Evolutionary conservation across 371 early-diverging fungal species (phyloP).

Genomic region (Apophysomyces ossiformis): DNA sequence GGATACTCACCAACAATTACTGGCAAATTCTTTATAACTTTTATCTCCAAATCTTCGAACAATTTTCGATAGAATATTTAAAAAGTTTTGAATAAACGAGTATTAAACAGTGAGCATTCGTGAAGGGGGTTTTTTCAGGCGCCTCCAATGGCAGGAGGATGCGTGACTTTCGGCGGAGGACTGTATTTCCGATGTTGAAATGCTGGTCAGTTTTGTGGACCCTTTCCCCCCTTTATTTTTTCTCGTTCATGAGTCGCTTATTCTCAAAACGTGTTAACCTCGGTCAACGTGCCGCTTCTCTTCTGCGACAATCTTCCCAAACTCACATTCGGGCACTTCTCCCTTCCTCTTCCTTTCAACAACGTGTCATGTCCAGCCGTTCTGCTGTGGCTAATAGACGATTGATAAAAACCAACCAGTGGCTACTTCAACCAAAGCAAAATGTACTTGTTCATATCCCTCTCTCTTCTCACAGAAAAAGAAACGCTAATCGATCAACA

Average conservation of each 20-base stretch:
- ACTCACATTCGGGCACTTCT: slow-evolving; percentile 12
- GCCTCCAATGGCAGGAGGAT: too few species aligned
- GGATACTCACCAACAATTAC: too few species aligned
- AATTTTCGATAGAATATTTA: too few species aligned
- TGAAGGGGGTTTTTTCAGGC: too few species aligned
- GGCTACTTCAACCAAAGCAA: slow-evolving; percentile 19
- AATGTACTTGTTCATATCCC: not conserved
- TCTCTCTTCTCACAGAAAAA: slow-evolving; percentile 5
- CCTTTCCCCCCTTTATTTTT: slow-evolving; percentile 15
- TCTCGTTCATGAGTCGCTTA: slow-evolving; percentile 35
- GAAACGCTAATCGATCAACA: not conserved
- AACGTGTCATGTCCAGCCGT: slow-evolving; percentile 11
- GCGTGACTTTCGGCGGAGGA: too few species aligned
- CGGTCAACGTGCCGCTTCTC: slow-evolving; percentile 19
- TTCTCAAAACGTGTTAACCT: slow-evolving; percentile 31
- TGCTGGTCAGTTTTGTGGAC: not conserved
- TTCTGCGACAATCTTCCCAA: slow-evolving; percentile 13
- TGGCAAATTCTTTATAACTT: too few species aligned
- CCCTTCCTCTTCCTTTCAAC: slow-evolving; percentile 1
- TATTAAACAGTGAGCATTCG: too few species aligned
- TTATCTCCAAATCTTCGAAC: too few species aligned
- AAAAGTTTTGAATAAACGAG: too few species aligned
- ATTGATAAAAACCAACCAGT: slow-evolving; percentile 27
- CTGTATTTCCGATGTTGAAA: too few species aligned
- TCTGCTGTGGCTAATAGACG: slow-evolving; percentile 27